A percentile compares a stretch with the other conserved stretches of the same genome.
phyloP scores from a whole-genome alignment of 306 rosid genomes.

The Ammopiptanthus mongolicus region DNA sequence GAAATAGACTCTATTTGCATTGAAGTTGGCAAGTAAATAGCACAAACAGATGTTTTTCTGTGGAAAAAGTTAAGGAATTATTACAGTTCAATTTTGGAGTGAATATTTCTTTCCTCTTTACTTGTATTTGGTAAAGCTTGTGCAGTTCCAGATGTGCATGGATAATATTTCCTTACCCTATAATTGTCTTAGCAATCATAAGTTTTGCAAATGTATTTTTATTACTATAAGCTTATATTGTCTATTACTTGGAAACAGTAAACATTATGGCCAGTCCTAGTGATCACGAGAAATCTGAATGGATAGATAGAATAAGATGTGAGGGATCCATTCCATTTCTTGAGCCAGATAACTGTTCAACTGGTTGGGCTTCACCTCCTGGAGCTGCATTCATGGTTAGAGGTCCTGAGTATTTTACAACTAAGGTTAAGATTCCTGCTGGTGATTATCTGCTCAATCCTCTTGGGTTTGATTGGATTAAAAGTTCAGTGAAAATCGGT shows the following conservation, averaged over 20 bases:
- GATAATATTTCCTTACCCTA: not conserved
- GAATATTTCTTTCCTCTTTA: not conserved
- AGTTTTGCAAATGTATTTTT: not conserved
- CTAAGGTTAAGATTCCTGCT: slow-evolving; percentile 68
- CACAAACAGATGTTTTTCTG: not conserved
- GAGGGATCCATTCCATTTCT: slow-evolving; percentile 69
- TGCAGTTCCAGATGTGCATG: not conserved
- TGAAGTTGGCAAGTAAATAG: not conserved
- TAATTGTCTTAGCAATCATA: not conserved
- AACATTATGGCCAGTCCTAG: slow-evolving; percentile 46
- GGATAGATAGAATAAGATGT: slow-evolving; percentile 64
- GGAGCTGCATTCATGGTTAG: slow-evolving; percentile 72
- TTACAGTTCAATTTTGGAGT: not conserved
- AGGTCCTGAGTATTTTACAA: slow-evolving; percentile 78
- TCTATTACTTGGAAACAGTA: slow-evolving; percentile 19
- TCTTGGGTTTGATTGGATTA: slow-evolving; percentile 92
- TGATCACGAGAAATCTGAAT: slow-evolving; percentile 38
- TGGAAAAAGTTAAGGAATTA: not conserved
- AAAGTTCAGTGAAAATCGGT: slow-evolving; percentile 62
- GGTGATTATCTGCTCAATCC: slow-evolving; percentile 71
- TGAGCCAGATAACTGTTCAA: slow-evolving; percentile 45
- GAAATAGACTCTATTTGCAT: not conserved
- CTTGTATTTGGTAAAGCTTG: not conserved
- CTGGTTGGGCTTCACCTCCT: slow-evolving; percentile 86
- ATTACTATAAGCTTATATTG: not conserved